Conservation (phyloP, 768 basidiomycete genomes). For the Phylloporus sp. region DNA sequence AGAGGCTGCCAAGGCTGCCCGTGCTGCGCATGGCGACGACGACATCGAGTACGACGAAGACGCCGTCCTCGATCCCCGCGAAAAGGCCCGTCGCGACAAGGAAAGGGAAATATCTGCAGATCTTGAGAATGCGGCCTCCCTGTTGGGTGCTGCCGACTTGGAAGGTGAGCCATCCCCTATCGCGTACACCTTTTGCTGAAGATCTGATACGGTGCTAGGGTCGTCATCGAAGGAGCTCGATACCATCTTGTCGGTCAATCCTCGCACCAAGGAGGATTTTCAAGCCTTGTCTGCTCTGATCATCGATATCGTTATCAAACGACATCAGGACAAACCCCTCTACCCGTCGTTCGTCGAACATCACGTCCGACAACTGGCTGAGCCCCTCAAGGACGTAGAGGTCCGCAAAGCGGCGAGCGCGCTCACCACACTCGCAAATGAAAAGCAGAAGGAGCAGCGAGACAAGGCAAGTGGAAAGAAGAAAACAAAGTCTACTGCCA, state of each 20-base stretch:
- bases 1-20: constrained; percentile 67
- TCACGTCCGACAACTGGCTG: constrained; percentile 70
- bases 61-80: constrained; percentile 72
- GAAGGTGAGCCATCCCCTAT: constrained; percentile 45
- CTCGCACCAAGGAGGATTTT: constrained; percentile 89
- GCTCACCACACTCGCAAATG: constrained; percentile 85
- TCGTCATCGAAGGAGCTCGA: constrained; percentile 69
- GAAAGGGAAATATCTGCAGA: constrained; percentile 86
- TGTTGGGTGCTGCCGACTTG: constrained; percentile 69
- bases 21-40: constrained; percentile 36
- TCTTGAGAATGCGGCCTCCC: constrained; percentile 74
- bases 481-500: constrained; percentile 67
- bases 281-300: constrained; percentile 67
- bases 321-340: constrained; percentile 77
- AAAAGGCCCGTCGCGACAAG: constrained; percentile 71
- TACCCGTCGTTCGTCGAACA: constrained; percentile 83
- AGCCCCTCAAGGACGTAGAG: constrained; percentile 84
- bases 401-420: constrained; percentile 84
- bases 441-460: constrained; percentile 89
- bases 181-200: background rate
- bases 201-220: constrained; percentile 36
- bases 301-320: constrained; percentile 69
- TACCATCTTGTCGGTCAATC: constrained; percentile 69
- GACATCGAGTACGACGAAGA: constrained; percentile 64
- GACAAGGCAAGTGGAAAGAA: constrained; percentile 89